Evolutionary conservation across 1,284 basidiomycete genomes (phyloP).

Genomic region (Rhodotorula glutinis): DNA sequence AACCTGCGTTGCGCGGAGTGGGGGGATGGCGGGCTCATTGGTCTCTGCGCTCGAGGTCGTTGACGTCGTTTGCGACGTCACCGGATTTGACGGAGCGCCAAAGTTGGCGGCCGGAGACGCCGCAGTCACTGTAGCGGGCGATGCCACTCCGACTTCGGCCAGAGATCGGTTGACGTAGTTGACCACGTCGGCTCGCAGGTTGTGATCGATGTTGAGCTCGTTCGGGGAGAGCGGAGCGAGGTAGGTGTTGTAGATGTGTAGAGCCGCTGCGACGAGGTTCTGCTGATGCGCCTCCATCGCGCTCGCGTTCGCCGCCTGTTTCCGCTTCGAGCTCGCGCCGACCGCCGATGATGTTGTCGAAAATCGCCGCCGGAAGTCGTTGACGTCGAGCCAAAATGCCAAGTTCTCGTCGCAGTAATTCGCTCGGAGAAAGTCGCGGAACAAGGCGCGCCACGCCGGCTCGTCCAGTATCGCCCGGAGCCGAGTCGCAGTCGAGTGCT

Average conservation of each 20-base stretch:
- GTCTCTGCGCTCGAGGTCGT: background rate
- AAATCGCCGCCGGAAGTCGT: conserved; percentile 95
- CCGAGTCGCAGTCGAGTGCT: conserved; percentile 63
- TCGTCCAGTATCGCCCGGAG: conserved; percentile 91
- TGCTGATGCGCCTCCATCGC: conserved; percentile 98
- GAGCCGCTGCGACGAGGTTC: conserved; percentile 87
- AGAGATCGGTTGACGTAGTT: conserved; percentile 71
- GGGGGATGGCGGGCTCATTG: conserved; percentile 29
- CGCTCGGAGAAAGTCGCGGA: conserved; percentile 87
- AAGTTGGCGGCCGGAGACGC: background rate
- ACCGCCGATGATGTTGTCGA: conserved; percentile 90
- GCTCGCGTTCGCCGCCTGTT: conserved; percentile 51
- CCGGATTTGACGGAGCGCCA: background rate
- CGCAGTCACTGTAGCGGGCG: conserved; percentile 29
- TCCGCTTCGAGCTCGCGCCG: conserved; percentile 53
- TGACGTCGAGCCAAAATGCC: conserved; percentile 93
- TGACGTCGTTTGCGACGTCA: background rate
- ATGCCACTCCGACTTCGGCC: conserved; percentile 60
- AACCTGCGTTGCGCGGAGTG: conserved; percentile 76
- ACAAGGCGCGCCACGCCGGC: conserved; percentile 79
- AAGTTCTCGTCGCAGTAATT: conserved; percentile 99
- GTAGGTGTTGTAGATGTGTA: conserved; percentile 91
- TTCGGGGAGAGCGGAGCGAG: conserved; percentile 90
- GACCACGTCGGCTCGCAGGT: conserved; percentile 86
- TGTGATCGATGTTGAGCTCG: conserved; percentile 98